phyloP scores from a whole-genome alignment of 768 basidiomycete genomes.

The Udeniomyces megalosporus region DNA sequence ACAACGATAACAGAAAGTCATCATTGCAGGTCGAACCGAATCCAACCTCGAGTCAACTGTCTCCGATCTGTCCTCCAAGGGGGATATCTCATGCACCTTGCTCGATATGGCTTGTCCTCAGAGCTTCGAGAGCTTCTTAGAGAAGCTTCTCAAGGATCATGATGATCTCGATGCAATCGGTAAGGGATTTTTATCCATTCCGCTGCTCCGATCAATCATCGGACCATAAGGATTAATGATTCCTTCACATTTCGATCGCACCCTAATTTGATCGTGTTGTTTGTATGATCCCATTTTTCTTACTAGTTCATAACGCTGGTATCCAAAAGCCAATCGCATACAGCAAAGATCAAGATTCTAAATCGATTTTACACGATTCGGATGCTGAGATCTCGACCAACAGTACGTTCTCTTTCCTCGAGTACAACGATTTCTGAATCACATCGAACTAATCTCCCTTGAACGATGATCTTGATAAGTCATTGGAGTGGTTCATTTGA shows the following conservation, averaged over 20 bases:
- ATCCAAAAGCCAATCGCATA: neutral
- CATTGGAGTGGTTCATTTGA: neutral
- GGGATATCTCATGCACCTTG: neutral
- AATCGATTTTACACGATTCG: neutral
- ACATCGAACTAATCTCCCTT: too few species aligned
- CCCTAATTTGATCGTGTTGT: too few species aligned
- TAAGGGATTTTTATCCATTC: too few species aligned
- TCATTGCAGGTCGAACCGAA: neutral
- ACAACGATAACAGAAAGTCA: neutral
- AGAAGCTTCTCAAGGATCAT: neutral
- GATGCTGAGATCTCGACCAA: neutral
- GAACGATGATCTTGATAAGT: neutral
- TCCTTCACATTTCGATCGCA: too few species aligned
- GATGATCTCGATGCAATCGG: neutral
- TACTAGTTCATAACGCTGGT: neutral
- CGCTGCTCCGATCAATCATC: too few species aligned
- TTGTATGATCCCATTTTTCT: too few species aligned
- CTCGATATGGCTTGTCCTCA: neutral
- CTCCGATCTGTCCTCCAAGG: neutral
- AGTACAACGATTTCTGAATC: too few species aligned
- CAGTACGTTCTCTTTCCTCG: neutral
- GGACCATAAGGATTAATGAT: too few species aligned
- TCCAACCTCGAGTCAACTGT: neutral
- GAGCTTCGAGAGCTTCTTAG: neutral
- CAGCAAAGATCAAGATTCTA: neutral